These are phyloP conservation scores for Rhizopus microsporus DNA, from an alignment of 371 early-diverging fungal genomes.

Conservation along the genomic window DNA sequence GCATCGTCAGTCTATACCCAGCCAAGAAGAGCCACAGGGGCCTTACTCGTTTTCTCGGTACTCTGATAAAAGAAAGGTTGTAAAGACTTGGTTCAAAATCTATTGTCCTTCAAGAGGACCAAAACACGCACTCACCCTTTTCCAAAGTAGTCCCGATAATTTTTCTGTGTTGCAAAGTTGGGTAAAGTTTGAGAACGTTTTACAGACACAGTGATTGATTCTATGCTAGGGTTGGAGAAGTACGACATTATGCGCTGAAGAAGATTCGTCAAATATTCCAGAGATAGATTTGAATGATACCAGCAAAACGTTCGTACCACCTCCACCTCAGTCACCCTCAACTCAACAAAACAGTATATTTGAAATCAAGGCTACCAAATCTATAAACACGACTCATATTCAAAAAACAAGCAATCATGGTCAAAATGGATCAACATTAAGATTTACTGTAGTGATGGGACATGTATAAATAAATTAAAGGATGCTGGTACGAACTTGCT, in stretches of 20 bases:
- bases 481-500: conserved; percentile 13
- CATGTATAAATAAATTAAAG: conserved; percentile 33
- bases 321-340: conserved; percentile 10
- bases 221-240: conserved; percentile 54
- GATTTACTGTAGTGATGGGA: conserved; percentile 52
- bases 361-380: conserved; percentile 12
- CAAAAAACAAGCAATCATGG: neutral
- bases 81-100: conserved; percentile 62
- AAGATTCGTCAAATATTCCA: conserved; percentile 14
- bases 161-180: conserved; percentile 54
- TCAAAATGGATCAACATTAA: conserved; percentile 23
- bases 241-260: conserved; percentile 53
- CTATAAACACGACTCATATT: conserved; percentile 1
- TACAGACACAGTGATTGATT: neutral
- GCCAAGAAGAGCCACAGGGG: conserved; percentile 3
- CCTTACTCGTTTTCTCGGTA: conserved; percentile 42
- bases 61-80: conserved; percentile 47
- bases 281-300: conserved; percentile 1
- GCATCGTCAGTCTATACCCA: conserved; percentile 53
- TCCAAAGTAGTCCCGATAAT: conserved; percentile 60
- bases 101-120: conserved; percentile 54
- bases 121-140: conserved; percentile 52
- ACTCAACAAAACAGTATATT: conserved; percentile 10
- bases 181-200: conserved; percentile 29
- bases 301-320: neutral